Base-by-base conservation (phyloP, 257 asterid genomes). In the Solanum commersonii region DNA sequence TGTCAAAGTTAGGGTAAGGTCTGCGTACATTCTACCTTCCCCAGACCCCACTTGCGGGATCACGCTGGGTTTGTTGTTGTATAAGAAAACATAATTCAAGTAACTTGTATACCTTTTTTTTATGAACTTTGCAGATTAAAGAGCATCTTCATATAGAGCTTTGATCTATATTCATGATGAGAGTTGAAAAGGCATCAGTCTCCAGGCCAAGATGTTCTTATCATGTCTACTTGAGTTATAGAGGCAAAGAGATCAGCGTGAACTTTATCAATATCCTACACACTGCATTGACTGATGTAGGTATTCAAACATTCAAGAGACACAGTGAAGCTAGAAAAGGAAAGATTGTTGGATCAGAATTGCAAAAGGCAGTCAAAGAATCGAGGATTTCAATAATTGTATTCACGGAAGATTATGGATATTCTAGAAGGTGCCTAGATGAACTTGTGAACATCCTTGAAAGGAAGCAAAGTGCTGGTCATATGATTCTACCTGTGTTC, bases 401-500 rank as follows among this genome's bases (percentile, higher is more conserved):
- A 29, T 77, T 87, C 86, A 77, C 89, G 0, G 49, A 37, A 78
- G 65, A 87, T 42, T 87, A 77, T 38, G 89, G 86, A 60, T 87
- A 59, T 38, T 87, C 89, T 33, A 77, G 56, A 78, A 23, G 86
- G 86, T 77, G 89, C 86, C 79, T 87, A 16, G 85, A 77, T 78
- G 89, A 87, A 77, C 86, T 87, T 56, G 89, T 74, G 89, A 87
- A 9, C 40, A 87, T 87, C 25, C 89, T 87, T 27, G 78, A 78
- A 23, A 25, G 86, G 60, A 87, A 78, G 59, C n/a, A 35, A 37
- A 77, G 16, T 4, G 13, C 49, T 37, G 68, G 27, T 56, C 86
- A 87, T 78, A 37, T 76, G 86, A 87, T 77, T 76, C 77, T 87
- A 27, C 89, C 89, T 8, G 89, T 87, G 59, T 87, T 87, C 89